Evolutionary conservation across 2,329 filamentous ascomycete species (phyloP).

Genomic region (Nigrospora oryzae): DNA sequence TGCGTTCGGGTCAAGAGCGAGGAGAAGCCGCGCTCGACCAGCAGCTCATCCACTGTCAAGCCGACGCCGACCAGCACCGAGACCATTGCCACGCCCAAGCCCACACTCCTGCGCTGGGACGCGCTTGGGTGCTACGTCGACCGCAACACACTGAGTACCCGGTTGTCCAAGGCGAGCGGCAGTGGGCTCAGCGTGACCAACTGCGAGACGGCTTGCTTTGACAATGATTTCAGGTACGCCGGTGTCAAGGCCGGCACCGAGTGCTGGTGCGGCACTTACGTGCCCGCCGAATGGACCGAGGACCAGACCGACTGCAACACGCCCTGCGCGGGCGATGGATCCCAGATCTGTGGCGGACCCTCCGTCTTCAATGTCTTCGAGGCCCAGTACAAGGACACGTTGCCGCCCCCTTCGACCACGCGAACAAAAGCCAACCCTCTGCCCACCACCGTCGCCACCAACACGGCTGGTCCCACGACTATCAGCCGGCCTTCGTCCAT

Average conservation of each 20-base stretch:
- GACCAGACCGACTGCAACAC: background rate
- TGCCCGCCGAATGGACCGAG: background rate
- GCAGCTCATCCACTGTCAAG: background rate
- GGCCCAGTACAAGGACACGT: background rate
- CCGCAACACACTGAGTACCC: background rate
- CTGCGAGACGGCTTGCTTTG: background rate
- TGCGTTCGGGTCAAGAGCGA: background rate
- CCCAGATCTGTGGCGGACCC: background rate
- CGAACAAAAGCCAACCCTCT: background rate
- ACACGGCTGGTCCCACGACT: background rate
- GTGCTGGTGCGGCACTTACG: background rate
- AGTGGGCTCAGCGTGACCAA: background rate
- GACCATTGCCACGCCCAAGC: background rate
- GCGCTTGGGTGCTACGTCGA: background rate
- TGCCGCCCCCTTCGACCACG: background rate
- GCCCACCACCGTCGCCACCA: background rate
- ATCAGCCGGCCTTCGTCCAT: background rate
- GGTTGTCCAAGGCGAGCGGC: background rate
- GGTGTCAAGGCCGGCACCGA: background rate
- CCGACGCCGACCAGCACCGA: background rate
- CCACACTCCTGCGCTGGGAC: background rate
- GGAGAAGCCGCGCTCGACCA: background rate
- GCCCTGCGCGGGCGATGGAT: background rate
- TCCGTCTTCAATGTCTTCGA: background rate
- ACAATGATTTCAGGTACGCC: background rate